Percentiles rank a stretch among this genome's conserved stretches.
phyloP scores from a whole-genome alignment of 1,284 basidiomycete genomes.

The Mycocalia duriaeana region DNA sequence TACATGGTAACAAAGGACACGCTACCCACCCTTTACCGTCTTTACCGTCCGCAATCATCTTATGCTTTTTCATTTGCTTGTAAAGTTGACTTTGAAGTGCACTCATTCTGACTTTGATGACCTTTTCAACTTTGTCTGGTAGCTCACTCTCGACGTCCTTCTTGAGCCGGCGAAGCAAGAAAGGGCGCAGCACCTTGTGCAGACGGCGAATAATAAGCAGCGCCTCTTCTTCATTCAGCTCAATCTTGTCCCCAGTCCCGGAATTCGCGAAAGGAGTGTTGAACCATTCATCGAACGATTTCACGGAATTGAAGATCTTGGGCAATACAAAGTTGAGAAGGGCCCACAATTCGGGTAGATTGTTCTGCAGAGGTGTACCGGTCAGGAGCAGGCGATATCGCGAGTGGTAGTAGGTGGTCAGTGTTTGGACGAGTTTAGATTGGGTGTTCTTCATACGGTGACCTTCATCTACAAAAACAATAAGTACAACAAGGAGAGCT shows the following conservation, averaged over 20 bases:
- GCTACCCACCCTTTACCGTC: slow-evolving; percentile 64
- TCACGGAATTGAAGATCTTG: slow-evolving; percentile 99
- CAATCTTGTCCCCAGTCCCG: slow-evolving; percentile 94
- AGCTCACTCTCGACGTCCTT: slow-evolving; percentile 98
- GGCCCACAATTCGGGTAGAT: slow-evolving; percentile 97
- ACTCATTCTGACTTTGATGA: slow-evolving; percentile 98
- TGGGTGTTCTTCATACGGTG: slow-evolving; percentile 99
- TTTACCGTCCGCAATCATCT: slow-evolving; percentile 90
- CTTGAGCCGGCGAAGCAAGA: slow-evolving; percentile 94
- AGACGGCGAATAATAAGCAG: slow-evolving; percentile 95
- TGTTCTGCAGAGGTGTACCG: slow-evolving; percentile 98
- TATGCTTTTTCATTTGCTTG: slow-evolving; percentile 96
- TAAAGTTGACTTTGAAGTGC: slow-evolving; percentile 93
- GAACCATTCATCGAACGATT: slow-evolving; percentile 99
- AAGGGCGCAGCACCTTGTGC: slow-evolving; percentile 97
- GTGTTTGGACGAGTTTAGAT: slow-evolving; percentile 88
- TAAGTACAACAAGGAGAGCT: no score
- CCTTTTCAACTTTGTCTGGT: slow-evolving; percentile 99
- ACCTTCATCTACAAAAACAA: slow-evolving; percentile 93
- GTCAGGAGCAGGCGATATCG: slow-evolving; percentile 95
- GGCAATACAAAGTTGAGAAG: slow-evolving; percentile 97
- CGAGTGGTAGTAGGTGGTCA: slow-evolving; percentile 91
- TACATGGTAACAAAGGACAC: not conserved
- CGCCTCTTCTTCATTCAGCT: slow-evolving; percentile 99
- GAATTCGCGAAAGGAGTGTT: slow-evolving; percentile 99